These are phyloP conservation scores for Ophiocordyceps unilateralis DNA, from an alignment of 2,329 filamentous ascomycete genomes.

Conservation along the genomic window DNA sequence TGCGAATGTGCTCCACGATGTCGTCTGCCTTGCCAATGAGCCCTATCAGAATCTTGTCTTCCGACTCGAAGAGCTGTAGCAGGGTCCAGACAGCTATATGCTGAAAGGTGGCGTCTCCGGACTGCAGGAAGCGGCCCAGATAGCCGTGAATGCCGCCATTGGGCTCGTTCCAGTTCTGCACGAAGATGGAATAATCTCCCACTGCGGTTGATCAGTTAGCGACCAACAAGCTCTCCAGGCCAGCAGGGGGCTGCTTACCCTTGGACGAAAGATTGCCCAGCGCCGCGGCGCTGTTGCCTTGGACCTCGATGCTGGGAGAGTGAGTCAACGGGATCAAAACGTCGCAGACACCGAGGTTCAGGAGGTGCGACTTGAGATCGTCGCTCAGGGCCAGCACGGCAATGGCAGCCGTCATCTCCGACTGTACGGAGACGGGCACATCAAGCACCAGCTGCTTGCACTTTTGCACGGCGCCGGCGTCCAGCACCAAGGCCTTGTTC, in stretches of 20 bases:
- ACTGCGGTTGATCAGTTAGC: constrained; percentile 33
- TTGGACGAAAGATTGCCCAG: constrained; percentile 93
- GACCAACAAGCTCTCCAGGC: neutral
- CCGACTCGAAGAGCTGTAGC: constrained; percentile 85
- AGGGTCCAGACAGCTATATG: constrained; percentile 98
- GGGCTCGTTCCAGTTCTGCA: constrained; percentile 83
- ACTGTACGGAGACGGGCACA: constrained; percentile 87
- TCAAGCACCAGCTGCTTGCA: constrained; percentile 94
- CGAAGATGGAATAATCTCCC: constrained; percentile 90
- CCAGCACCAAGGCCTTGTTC: constrained; percentile 94
- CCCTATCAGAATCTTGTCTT: constrained; percentile 75
- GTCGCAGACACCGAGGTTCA: constrained; percentile 88
- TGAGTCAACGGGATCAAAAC: constrained; percentile 90
- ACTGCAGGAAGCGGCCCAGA: constrained; percentile 78
- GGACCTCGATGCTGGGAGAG: constrained; percentile 91
- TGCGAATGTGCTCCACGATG: constrained; percentile 79
- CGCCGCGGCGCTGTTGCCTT: constrained; percentile 93
- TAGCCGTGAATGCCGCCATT: constrained; percentile 94
- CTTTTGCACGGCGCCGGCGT: constrained; percentile 93
- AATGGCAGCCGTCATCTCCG: constrained; percentile 98
- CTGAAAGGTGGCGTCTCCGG: constrained; percentile 92
- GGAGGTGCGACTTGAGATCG: constrained; percentile 78
- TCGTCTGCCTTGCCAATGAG: constrained; percentile 82
- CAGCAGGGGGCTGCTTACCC: constrained; percentile 35
- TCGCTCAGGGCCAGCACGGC: constrained; percentile 90